Percentiles rank a stretch among this genome's conserved stretches.
Conservation (phyloP, 176 grass and related monocot genomes). For the Phyllostachys edulis region DNA sequence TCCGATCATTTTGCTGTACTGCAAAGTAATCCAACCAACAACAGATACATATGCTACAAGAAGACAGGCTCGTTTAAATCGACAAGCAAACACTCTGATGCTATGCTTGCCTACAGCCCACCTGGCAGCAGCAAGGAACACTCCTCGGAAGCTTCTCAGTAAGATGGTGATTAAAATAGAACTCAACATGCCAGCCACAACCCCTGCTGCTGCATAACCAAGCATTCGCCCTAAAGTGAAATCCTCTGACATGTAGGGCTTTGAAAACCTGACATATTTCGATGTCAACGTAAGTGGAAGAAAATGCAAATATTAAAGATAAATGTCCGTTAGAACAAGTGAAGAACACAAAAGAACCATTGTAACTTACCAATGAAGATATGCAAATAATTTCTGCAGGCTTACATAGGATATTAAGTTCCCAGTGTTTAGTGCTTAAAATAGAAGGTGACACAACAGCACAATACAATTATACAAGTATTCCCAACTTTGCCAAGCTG, state of each 20-base stretch:
- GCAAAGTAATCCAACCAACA: conserved; percentile 76
- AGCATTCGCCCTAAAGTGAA: conserved; percentile 37
- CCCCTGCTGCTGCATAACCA: conserved; percentile 39
- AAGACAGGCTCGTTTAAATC: conserved; percentile 55
- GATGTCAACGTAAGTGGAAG: neutral
- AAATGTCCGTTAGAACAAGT: neutral
- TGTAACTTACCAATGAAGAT: neutral
- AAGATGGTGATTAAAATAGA: conserved; percentile 40
- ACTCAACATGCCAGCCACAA: conserved; percentile 54
- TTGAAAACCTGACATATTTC: conserved; percentile 50
- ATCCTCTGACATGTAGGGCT: conserved; percentile 39
- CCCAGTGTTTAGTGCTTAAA: neutral
- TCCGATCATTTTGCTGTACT: conserved; percentile 77
- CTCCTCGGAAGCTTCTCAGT: conserved; percentile 43
- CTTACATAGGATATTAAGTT: neutral
- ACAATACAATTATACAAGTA: neutral
- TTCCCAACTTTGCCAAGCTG: neutral
- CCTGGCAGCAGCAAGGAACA: conserved; percentile 33
- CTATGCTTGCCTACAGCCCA: conserved; percentile 43
- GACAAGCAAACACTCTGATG: conserved; percentile 34
- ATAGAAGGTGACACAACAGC: neutral
- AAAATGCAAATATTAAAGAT: neutral
- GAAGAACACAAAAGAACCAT: neutral
- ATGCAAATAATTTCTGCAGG: neutral
- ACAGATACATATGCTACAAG: conserved; percentile 75